These are phyloP conservation scores for Xylaria palmicola DNA, from an alignment of 495 filamentous ascomycete genomes.

Conservation along the genomic window DNA sequence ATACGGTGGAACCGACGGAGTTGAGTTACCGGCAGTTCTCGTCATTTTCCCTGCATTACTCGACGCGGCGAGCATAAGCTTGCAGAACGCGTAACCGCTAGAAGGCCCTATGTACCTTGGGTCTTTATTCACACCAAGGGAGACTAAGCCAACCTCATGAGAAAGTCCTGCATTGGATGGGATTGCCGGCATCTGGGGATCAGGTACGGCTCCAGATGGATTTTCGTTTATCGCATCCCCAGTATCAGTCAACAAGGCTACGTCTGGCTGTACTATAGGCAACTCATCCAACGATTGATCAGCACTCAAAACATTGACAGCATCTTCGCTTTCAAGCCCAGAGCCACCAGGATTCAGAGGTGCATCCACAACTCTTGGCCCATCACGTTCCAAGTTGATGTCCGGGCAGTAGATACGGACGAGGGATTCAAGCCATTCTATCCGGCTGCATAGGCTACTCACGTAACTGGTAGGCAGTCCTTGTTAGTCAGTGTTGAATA, in stretches of 20 bases:
- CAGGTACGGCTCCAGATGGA: not conserved
- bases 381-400: conserved; percentile 31
- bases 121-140: conserved; percentile 15
- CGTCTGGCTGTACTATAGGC: not conserved
- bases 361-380: conserved; percentile 6
- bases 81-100: conserved; percentile 38
- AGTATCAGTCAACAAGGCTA: not conserved
- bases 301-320: not conserved
- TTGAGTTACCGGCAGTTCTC: conserved; percentile 20
- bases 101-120: conserved; percentile 20
- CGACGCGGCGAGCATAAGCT: conserved; percentile 40
- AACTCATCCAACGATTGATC: not conserved
- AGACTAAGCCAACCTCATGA: conserved; percentile 25
- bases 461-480: conserved; percentile 33
- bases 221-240: not conserved
- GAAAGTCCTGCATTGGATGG: conserved; percentile 37
- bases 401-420: conserved; percentile 34
- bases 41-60: conserved; percentile 25
- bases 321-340: not conserved
- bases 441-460: conserved; percentile 38
- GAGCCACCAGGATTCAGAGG: not conserved
- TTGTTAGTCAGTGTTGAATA: not conserved
- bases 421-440: conserved; percentile 45
- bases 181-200: conserved; percentile 32
- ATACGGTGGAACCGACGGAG: conserved; percentile 1